Percentiles rank a stretch among this genome's conserved stretches.
Conservation (phyloP, 257 asterid species). For the Avicennia marina region DNA sequence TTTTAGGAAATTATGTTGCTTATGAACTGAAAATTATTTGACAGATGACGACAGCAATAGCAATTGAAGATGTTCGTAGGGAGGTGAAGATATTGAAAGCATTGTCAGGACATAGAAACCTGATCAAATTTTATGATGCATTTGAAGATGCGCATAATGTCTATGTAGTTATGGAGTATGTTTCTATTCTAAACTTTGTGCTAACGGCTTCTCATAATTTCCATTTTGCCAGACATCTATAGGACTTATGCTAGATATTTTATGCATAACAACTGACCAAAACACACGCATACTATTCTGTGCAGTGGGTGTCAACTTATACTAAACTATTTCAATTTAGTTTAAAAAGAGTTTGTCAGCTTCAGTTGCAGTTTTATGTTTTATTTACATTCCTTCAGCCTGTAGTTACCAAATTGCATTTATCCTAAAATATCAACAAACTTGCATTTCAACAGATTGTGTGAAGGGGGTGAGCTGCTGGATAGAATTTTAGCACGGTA, state of each 20-base stretch:
- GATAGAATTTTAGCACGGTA: constrained; percentile 87
- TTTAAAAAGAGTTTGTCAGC: not conserved
- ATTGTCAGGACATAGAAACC: constrained; percentile 64
- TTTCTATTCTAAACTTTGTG: no score
- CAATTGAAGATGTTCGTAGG: constrained; percentile 85
- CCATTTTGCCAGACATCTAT: not conserved
- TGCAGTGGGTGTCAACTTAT: not conserved
- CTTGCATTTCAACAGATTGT: constrained; percentile 49
- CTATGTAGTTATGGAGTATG: constrained; percentile 90
- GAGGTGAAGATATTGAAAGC: constrained; percentile 86
- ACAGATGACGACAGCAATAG: constrained; percentile 94
- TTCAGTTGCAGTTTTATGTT: not conserved
- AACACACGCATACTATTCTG: not conserved
- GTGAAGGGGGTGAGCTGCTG: constrained; percentile 93
- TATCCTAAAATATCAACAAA: not conserved
- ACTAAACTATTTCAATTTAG: not conserved
- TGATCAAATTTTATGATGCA: constrained; percentile 69
- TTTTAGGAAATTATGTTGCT: constrained; percentile 6
- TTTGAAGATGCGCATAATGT: constrained; percentile 71
- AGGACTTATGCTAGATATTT: not conserved
- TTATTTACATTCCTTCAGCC: not conserved
- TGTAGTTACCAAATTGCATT: not conserved
- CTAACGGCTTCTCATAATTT: constrained; percentile 1
- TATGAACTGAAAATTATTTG: constrained; percentile 10
- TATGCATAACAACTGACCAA: not conserved